Base-by-base conservation (phyloP, 1,284 basidiomycete genomes). In the Trichosporon faecale region DNA sequence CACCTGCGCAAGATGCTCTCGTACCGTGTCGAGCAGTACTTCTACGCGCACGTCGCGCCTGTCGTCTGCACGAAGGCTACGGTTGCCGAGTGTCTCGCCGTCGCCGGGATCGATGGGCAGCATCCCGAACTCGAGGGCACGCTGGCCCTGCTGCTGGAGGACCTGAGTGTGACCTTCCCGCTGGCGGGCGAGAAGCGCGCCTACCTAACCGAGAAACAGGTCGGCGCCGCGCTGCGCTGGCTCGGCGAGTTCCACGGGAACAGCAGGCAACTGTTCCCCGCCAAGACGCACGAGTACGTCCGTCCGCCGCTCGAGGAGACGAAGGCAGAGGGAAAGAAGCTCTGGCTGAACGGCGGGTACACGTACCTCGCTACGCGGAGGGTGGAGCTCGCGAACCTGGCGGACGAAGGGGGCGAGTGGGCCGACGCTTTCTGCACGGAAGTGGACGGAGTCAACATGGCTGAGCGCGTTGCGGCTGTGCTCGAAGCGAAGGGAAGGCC, bases 341-440 rank as follows among this genome's bases (percentile, higher is more conserved):
- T 73, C 21, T 73, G 72, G 72, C 66, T 69, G 1, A 71, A 73
- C n/a, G 72, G 72, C 9, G 72, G 72, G 12, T 73, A 73, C 66
- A 73, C 72, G 27, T 73, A 73, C 52, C 70, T 73, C 65, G 70
- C 70, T 1, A 73, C 72, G 61, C 68, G 72, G 14, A 11, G 29
- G 68, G n/a, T n/a, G 25, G 72, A 73, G 66, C 60, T 68, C 31
- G 66, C 68, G 9, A 14, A 27, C 11, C 68, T 71, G 5, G 57
- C 31, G 1, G 31, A 14, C 0, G n/a, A 21, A 31, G 49, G 29
- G 3, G 63, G 64, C 9, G 72, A 73, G 68, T 73, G 72, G 72
- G 25, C 33, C 8, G 4, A 8, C 1, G 66, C 65, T 9, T 69
- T 68, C 65, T 67, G 64, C 52, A 3, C 21, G 5, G 21, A 65